A percentile compares a stretch with the other conserved stretches of the same genome.
Evolutionary conservation across 2,329 filamentous ascomycete species (phyloP).

Genomic region (Fusarium liriodendri): DNA sequence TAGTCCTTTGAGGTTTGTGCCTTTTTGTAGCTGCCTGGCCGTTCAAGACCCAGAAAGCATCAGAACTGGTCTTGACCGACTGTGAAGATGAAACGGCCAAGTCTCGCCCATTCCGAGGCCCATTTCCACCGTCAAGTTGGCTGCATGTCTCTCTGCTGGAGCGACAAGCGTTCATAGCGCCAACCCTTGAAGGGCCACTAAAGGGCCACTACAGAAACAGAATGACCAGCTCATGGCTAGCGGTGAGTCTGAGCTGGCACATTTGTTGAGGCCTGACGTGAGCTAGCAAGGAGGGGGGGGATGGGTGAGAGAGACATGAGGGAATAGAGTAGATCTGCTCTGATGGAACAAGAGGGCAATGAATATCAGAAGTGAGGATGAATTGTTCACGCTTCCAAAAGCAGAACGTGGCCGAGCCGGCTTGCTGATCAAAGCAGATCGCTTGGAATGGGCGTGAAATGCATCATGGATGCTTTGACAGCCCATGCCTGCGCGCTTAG

Average conservation of each 20-base stretch:
- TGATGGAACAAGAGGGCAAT: not conserved
- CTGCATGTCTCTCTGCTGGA: conserved; percentile 29
- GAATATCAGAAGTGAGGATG: not conserved
- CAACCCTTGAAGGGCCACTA: conserved; percentile 24
- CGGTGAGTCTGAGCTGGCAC: conserved; percentile 36
- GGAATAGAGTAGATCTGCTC: not conserved
- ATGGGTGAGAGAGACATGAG: conserved; percentile 5
- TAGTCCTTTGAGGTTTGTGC: not conserved
- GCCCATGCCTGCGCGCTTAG: conserved; percentile 28
- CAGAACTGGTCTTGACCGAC: not conserved
- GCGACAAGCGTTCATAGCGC: conserved; percentile 25
- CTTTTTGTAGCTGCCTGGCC: not conserved
- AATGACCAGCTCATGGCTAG: conserved; percentile 16
- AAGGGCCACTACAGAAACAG: conserved; percentile 15
- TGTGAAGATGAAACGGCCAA: conserved; percentile 1
- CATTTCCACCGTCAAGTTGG: conserved; percentile 26
- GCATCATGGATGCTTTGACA: conserved; percentile 18
- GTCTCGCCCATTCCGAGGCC: conserved; percentile 23
- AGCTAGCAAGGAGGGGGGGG: not conserved
- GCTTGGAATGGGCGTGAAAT: conserved; percentile 27
- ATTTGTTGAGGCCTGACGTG: conserved; percentile 28
- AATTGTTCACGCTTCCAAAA: not conserved
- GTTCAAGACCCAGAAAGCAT: not conserved
- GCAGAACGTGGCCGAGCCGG: conserved; percentile 8
- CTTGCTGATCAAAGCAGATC: conserved; percentile 30